phyloP scores from a whole-genome alignment of 352 stramenopile species.

The Phytopythium aichiense region DNA sequence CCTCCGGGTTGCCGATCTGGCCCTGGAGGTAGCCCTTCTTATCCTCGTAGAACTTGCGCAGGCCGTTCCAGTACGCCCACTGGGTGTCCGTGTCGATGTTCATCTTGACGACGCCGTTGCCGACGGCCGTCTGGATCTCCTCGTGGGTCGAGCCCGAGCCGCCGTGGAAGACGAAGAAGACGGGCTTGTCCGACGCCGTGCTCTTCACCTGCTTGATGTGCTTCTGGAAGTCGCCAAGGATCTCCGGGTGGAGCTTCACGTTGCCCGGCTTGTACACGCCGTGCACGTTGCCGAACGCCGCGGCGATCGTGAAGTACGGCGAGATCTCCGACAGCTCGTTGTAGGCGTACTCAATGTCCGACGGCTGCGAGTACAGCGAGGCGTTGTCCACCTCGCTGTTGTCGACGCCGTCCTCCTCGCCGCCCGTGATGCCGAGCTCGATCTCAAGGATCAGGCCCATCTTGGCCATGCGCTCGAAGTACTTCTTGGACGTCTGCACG shows the following conservation, averaged over 20 bases:
- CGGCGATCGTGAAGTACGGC: slow-evolving; percentile 95
- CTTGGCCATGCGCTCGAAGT: slow-evolving; percentile 97
- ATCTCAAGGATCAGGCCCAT: slow-evolving; percentile 97
- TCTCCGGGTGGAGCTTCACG: slow-evolving; percentile 97
- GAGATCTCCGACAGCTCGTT: slow-evolving; percentile 92
- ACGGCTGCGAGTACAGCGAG: slow-evolving; percentile 88
- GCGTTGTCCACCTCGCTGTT: slow-evolving; percentile 95
- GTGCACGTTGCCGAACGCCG: slow-evolving; percentile 96
- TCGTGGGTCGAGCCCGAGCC: slow-evolving; percentile 94
- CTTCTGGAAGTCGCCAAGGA: slow-evolving; percentile 96
- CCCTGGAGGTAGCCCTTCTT: slow-evolving; percentile 97
- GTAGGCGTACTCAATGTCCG: slow-evolving; percentile 95
- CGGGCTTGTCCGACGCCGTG: slow-evolving; percentile 90
- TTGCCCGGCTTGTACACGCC: slow-evolving; percentile 99
- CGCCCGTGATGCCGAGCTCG: slow-evolving; percentile 97
- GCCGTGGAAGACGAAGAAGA: slow-evolving; percentile 99
- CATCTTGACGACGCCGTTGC: slow-evolving; percentile 99
- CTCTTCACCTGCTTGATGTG: slow-evolving; percentile 67
- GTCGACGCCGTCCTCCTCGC: slow-evolving; percentile 98
- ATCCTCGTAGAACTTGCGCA: slow-evolving; percentile 96
- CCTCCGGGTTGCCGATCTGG: slow-evolving; percentile 98
- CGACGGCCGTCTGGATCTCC: slow-evolving; percentile 96
- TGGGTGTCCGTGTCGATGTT: slow-evolving; percentile 99
- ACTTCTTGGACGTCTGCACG: slow-evolving; percentile 96
- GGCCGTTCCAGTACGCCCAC: slow-evolving; percentile 98